Evolutionary conservation across 129 eudicot species (phyloP).

Genomic region (Tanacetum coccineum): DNA sequence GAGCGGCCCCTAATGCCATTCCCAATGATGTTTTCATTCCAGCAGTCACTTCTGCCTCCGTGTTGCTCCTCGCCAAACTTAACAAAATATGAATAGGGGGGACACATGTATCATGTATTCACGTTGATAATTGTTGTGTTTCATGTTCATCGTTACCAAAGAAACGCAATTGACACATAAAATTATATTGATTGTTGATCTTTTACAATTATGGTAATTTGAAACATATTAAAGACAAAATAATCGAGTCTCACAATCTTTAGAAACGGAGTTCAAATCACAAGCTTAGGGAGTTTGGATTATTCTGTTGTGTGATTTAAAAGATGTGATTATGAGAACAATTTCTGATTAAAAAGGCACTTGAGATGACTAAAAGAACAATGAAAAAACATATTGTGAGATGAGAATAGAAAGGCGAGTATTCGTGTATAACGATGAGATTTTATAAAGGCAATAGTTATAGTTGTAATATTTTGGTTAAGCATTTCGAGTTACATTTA

Average conservation of each 20-base stretch:
- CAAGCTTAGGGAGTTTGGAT: background rate
- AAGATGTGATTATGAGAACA: too few relatives aligned
- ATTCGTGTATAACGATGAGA: too few relatives aligned
- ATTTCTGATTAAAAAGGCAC: too few relatives aligned
- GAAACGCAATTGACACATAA: background rate
- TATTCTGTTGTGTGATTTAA: too few relatives aligned
- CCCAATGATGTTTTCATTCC: slow-evolving; percentile 79
- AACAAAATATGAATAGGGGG: slow-evolving; percentile 54
- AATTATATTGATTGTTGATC: background rate
- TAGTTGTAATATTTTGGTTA: too few relatives aligned
- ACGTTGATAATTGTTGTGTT: background rate
- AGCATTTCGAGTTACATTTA: too few relatives aligned
- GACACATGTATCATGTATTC: background rate
- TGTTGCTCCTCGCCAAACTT: slow-evolving; percentile 57
- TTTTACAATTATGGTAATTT: background rate
- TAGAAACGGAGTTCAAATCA: background rate
- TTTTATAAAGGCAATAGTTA: too few relatives aligned
- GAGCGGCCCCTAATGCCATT: slow-evolving; percentile 45
- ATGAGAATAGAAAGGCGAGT: too few relatives aligned
- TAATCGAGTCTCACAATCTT: background rate
- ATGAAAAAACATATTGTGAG: too few relatives aligned
- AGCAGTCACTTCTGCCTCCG: slow-evolving; percentile 75
- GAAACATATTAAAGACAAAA: background rate
- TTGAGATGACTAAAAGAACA: too few relatives aligned
- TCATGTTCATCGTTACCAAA: background rate